A percentile compares a stretch with the other conserved stretches of the same genome.
Conservation (phyloP, 441 rosid species). For the Brassica hybrid region DNA sequence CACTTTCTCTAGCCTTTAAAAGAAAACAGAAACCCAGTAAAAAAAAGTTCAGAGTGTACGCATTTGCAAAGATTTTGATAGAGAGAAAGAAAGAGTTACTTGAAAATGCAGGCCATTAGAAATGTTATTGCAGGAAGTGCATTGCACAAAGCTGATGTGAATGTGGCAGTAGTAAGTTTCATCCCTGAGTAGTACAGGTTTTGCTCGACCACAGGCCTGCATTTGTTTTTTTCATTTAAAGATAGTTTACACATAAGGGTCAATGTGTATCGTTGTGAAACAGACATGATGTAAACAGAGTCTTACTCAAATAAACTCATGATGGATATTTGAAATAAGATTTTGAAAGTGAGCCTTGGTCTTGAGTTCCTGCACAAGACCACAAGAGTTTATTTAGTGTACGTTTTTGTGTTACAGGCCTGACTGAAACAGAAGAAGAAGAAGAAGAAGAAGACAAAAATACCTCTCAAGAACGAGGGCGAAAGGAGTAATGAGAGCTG, state of each 20-base stretch:
- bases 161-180: slow-evolving; percentile 68
- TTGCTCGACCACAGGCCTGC: slow-evolving; percentile 72
- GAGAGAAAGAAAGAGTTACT: slow-evolving; percentile 32
- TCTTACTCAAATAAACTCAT: slow-evolving; percentile 43
- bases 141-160: slow-evolving; percentile 68
- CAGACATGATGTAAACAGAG: slow-evolving; percentile 14
- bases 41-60: slow-evolving; percentile 9
- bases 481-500: slow-evolving; percentile 76
- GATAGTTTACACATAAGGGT: slow-evolving; percentile 11
- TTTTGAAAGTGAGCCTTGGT: slow-evolving; percentile 39
- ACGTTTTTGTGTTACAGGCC: slow-evolving; percentile 14
- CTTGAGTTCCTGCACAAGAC: slow-evolving; percentile 38
- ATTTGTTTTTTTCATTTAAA: neutral
- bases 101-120: slow-evolving; percentile 63
- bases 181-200: slow-evolving; percentile 68
- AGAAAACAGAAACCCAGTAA: slow-evolving; percentile 13
- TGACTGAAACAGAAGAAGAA: neutral
- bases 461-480: slow-evolving; percentile 73
- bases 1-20: slow-evolving; percentile 59
- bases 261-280: slow-evolving; percentile 1
- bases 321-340: slow-evolving; percentile 38
- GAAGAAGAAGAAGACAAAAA: neutral
- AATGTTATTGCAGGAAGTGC: slow-evolving; percentile 69
- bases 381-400: neutral
- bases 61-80: neutral